These are phyloP conservation scores for Russula olivacea DNA, from an alignment of 768 basidiomycete species.

Conservation along the genomic window DNA sequence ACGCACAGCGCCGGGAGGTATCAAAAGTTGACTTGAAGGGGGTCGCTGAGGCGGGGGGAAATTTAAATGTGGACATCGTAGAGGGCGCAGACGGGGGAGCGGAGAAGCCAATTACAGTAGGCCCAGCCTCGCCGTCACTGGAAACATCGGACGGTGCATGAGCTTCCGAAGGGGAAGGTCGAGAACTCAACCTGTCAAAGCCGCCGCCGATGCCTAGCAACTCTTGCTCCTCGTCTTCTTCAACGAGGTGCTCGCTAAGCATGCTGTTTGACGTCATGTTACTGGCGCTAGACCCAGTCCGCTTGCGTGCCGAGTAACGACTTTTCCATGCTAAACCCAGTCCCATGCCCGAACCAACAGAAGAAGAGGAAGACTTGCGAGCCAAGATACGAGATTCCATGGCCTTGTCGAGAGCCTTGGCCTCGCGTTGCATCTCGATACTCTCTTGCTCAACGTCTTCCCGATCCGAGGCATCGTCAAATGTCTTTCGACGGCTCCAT, in stretches of 20 bases:
- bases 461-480: slow-evolving; percentile 52
- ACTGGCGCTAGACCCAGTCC: slow-evolving; percentile 71
- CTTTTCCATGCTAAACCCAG: slow-evolving; percentile 63
- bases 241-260: slow-evolving; percentile 73
- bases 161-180: slow-evolving; percentile 33
- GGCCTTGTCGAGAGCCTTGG: slow-evolving; percentile 76
- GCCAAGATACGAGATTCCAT: slow-evolving; percentile 81
- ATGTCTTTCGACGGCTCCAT: slow-evolving; percentile 60
- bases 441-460: slow-evolving; percentile 50
- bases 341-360: slow-evolving; percentile 55
- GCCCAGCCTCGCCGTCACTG: slow-evolving; percentile 25
- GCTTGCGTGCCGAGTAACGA: slow-evolving; percentile 60
- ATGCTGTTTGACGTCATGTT: slow-evolving; percentile 60
- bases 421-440: slow-evolving; percentile 62
- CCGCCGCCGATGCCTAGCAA: slow-evolving; percentile 63
- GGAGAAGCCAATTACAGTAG: slow-evolving; percentile 9
- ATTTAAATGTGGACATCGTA: slow-evolving; percentile 21
- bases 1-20: slow-evolving; percentile 28
- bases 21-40: slow-evolving; percentile 50
- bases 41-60: slow-evolving; percentile 38
- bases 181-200: slow-evolving; percentile 41
- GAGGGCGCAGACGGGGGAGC: slow-evolving; percentile 19
- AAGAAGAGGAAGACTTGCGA: slow-evolving; percentile 65
- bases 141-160: slow-evolving; percentile 29
- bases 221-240: slow-evolving; percentile 74